Percentiles rank a stretch among this genome's conserved stretches.
phyloP scores from a whole-genome alignment of 2,329 filamentous ascomycete species.

The Ceratocystis harringtonii region DNA sequence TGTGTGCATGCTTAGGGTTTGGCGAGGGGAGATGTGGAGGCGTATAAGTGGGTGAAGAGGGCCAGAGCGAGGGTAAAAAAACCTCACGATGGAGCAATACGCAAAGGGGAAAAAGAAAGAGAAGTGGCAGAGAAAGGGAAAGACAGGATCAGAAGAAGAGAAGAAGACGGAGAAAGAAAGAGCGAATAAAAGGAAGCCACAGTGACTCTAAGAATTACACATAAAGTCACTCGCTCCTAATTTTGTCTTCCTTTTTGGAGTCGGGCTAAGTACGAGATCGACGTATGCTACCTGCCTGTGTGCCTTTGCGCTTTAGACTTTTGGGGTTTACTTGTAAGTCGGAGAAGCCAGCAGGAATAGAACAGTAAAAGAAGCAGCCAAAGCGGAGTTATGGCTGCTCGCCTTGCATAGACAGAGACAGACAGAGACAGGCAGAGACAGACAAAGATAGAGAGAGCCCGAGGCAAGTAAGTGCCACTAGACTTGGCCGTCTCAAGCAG shows the following conservation, averaged over 20 bases:
- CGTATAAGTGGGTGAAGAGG: neutral
- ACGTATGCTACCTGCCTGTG: neutral
- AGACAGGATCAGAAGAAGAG: neutral
- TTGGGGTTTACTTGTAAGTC: neutral
- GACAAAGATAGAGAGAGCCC: neutral
- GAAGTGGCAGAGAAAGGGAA: neutral
- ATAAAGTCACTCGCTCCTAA: neutral
- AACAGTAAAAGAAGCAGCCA: neutral
- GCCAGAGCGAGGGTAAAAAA: neutral
- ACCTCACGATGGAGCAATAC: neutral
- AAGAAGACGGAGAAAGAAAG: neutral
- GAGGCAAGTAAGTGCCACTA: slow-evolving; percentile 1
- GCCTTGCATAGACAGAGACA: neutral
- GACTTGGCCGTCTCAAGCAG: neutral
- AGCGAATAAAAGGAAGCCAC: neutral
- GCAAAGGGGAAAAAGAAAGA: neutral
- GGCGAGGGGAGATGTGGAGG: neutral
- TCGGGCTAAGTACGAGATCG: slow-evolving; percentile 1
- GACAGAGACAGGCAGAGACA: neutral
- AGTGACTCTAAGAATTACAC: neutral
- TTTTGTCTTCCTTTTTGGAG: neutral
- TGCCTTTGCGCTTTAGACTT: neutral
- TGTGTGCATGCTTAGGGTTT: slow-evolving; percentile 2
- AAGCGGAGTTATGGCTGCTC: too few relatives aligned
- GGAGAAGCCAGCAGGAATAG: neutral